phyloP scores from a whole-genome alignment of 345 rosid species.

The Camelina sativa region DNA sequence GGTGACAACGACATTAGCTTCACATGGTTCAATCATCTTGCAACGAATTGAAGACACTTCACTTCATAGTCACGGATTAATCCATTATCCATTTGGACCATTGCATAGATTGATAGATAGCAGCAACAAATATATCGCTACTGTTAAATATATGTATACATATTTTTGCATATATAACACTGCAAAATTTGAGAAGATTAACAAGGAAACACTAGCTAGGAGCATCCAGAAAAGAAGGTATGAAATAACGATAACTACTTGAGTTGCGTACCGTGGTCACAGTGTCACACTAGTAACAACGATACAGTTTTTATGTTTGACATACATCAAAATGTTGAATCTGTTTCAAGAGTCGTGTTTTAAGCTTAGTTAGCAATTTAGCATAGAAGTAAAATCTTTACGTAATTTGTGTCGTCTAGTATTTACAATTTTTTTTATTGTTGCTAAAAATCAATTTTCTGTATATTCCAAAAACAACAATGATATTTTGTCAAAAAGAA shows the following conservation, averaged over 20 bases:
- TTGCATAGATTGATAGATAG: no score
- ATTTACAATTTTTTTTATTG: neutral
- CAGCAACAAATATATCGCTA: no score
- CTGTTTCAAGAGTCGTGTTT: neutral
- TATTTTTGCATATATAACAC: neutral
- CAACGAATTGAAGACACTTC: no score
- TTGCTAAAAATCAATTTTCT: neutral
- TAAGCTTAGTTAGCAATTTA: neutral
- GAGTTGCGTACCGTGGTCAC: constrained; percentile 5
- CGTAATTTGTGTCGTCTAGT: neutral
- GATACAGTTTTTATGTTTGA: neutral
- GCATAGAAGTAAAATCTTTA: neutral
- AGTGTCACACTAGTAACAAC: constrained; percentile 2
- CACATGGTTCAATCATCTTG: no score
- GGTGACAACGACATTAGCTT: no score
- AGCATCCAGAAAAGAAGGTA: no score
- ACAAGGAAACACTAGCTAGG: neutral
- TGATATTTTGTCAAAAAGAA: neutral
- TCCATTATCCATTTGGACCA: no score
- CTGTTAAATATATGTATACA: neutral
- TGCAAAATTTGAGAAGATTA: neutral
- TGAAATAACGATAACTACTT: neutral
- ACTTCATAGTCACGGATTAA: no score
- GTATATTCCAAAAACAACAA: constrained; percentile 15
- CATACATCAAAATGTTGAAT: neutral